Evolutionary conservation across 2,329 filamentous ascomycete species (phyloP), one percentile per base, ranked within the genome.

Genomic region (Nothophoma quercina): DNA sequence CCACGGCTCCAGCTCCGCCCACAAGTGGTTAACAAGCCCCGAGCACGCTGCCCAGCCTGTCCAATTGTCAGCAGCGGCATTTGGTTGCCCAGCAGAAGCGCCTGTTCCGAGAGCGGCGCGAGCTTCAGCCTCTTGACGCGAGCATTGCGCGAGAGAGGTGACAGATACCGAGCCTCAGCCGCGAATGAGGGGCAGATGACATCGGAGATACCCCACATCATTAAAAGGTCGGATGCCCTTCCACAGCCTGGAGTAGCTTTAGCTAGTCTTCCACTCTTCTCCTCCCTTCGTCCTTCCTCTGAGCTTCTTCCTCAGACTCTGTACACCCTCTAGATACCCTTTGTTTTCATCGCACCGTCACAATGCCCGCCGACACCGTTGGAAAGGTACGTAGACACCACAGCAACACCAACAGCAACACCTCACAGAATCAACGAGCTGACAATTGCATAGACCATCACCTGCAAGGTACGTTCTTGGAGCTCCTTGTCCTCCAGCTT

Each of bases 381-480:
- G 46, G 46, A 35, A 47, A 50, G 50, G 50, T 53, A 53, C 38
- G 50, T 48, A 30, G 13, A 43, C 32, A 38, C 9, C 42, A n/a
- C 16, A 22, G 10, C n/a, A 52, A 12, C 36, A 39, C 38, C 15
- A 34, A 26, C 32, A 34, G 26, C 33, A 48, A 21, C 25, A 42
- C 39, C 13, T 32, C 21, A n/a, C 16, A 43, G 35, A 25, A 32
- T 28, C 4, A 19, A 44, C 13, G n/a, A 39, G 50, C 50, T 53
- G 43, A 53, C 51, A 55, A 33, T 34, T 30, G 33, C 39, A 10
- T 68, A 97, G 91, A 91, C 90, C 69, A 96, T 96, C 75, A 96
- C 88, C 70, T 97, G 93, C 86, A 93, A 95, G 79, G 50, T 53
- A 29, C 28, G 50, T 53, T 44, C 16, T n/a, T 43, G 44, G 30